Evolutionary conservation across 805 yeast genomes (phyloP), one percentile per base, ranked within the genome.

Genomic region (Zygosaccharomyces rouxii): DNA sequence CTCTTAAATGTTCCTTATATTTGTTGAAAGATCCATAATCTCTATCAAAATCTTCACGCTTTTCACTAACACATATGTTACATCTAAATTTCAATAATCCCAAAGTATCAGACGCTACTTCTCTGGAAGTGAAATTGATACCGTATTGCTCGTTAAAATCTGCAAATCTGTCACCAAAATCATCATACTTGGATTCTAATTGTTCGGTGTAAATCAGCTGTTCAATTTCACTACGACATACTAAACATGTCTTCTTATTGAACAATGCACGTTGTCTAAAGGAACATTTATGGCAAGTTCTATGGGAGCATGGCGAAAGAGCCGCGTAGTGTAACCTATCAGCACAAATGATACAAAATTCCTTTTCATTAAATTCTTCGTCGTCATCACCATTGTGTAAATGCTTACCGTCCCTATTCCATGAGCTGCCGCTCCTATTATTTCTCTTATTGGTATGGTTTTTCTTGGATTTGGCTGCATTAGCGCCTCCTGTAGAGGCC

Each of bases 241-340:
- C 83, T 42, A 90, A 73, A 72, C 99, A 94, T 16, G 77, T 71
- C 28, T 74, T 76, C 67, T 86, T 88, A 21, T 78, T 75, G 67
- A 85, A 89, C 13, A 92, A 69, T 0, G 89, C 90, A 38, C 97
- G 73, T 60, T 89, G 89, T 54, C 97, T 76, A 55, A 92, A 78
- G 0, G 88, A 73, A 71, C 99, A 94, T 39, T 65, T 69, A 61
- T 89, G 87, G 66, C 99, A 94, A 0, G 89, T 81, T 29, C 73
- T 76, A 63, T 94, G 98, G 58, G 83, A 81, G 67, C 99, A 94
- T 0, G 89, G 86, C 1, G 94, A 78, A 7, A 86, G 60, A 0
- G 95, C 88, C 2, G 82, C 80, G 56, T 74, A 77, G n/a, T 57
- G 55, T 23, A 89, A 73, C 26, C 71, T 71, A 40, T 86, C 84